Evolutionary conservation across 805 yeast species (phyloP).

Genomic region (Pichia nanzhaoensis): DNA sequence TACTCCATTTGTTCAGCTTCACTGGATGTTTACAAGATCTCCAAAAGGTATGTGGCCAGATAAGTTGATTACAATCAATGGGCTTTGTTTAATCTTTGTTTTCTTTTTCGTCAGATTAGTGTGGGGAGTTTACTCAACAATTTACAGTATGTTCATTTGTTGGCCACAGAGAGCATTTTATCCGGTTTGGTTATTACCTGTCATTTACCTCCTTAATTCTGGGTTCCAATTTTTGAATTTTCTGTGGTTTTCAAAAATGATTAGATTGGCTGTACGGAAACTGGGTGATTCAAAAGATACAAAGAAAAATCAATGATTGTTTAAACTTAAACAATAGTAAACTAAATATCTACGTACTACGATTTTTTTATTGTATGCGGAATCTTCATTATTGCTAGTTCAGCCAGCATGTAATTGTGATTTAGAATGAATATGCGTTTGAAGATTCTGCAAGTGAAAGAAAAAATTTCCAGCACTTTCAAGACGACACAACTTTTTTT

Average conservation of each 20-base stretch:
- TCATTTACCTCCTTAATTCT: constrained; percentile 52
- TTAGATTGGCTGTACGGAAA: constrained; percentile 44
- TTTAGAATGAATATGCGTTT: too few species aligned
- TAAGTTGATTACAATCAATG: constrained; percentile 55
- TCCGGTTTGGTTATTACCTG: constrained; percentile 41
- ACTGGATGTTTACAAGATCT: constrained; percentile 82
- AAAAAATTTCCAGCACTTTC: too few species aligned
- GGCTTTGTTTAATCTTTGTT: constrained; percentile 55
- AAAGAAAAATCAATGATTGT: not conserved
- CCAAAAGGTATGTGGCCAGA: constrained; percentile 61
- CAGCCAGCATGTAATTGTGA: too few species aligned
- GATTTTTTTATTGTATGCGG: too few species aligned
- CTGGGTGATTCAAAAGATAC: not conserved
- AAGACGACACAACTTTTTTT: too few species aligned
- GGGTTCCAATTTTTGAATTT: constrained; percentile 64
- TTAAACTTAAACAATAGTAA: too few species aligned
- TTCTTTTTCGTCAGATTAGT: constrained; percentile 75
- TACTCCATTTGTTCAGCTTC: constrained; percentile 90
- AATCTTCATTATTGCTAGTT: too few species aligned
- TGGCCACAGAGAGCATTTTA: constrained; percentile 36
- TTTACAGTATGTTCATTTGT: constrained; percentile 40
- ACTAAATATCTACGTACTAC: too few species aligned
- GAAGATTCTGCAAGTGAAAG: too few species aligned
- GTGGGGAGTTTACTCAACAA: constrained; percentile 82
- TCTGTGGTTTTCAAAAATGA: constrained; percentile 87